Evolutionary conservation across 345 rosid species (phyloP), one percentile per base, ranked within the genome.

Genomic region (Leavenworthia alabamica): DNA sequence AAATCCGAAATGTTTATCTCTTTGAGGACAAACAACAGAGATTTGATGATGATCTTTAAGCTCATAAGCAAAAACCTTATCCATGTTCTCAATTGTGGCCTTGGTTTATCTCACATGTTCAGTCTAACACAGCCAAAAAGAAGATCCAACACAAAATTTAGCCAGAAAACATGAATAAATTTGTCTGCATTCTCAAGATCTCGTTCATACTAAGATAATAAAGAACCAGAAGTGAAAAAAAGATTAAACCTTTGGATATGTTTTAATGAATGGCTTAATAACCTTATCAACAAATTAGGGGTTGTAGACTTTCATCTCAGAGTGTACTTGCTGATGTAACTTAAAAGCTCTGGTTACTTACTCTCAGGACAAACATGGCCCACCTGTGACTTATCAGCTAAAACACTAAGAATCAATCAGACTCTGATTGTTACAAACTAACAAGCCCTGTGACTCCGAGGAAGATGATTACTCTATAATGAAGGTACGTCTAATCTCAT

Each of bases 51-150:
- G n/a, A n/a, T n/a, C n/a, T n/a, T 41, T 40, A 43, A 40, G 39
- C 57, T 67, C 54, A 33, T 45, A 45, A 16, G 24, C 22, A 62
- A 10, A 36, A 35, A 69, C 57, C 69, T 56, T 55, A 56, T 70
- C 74, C 70, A 47, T 64, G 53, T 31, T 64, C 19, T 56, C 19
- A 40, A 1, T 47, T 56, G 54, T 64, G 70, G 65, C 26, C 55
- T 57, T 5, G 35, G 55, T 64, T 56, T 24, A 17, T 33, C 60
- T 56, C 65, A 71, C 46, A 41, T 62, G 63, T 5, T 28, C 7
- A 46, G 74, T 46, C 70, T 71, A 71, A 63, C 70, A 57, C 65
- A 40, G 53, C 55, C 75, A 71, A 71, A 71, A n/a, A 71, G 65
- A 42, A 71, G 63, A 45, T 62, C 63, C 59, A 49, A 57, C 49